Evolutionary conservation across 1,139 yeast genomes (phyloP).

Genomic region (Pichia inconspicua): DNA sequence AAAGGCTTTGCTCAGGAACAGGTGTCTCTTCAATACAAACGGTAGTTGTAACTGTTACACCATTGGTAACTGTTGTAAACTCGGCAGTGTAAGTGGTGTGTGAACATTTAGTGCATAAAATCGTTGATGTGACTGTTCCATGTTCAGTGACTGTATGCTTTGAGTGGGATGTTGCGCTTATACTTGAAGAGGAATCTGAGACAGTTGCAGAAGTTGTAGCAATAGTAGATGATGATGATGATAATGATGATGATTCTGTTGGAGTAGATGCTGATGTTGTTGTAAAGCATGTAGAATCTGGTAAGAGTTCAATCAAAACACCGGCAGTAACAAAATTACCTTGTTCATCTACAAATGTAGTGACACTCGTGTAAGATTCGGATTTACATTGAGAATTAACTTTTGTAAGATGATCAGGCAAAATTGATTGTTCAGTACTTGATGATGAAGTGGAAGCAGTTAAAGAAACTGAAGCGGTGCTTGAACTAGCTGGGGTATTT

Average conservation of each 20-base stretch:
- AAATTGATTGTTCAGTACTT: background rate
- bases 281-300: background rate
- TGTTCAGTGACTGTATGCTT: background rate
- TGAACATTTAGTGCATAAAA: slow-evolving; percentile 3
- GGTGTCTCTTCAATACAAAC: slow-evolving; percentile 8
- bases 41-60: slow-evolving; percentile 5
- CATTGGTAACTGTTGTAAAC: slow-evolving; percentile 7
- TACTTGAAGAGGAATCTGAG: background rate
- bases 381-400: background rate
- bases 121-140: slow-evolving; percentile 3
- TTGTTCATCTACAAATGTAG: background rate
- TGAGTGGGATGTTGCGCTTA: background rate
- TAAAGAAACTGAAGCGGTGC: no score
- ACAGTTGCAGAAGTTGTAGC: background rate
- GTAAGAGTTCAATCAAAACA: background rate
- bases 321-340: background rate
- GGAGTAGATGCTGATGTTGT: no score
- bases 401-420: background rate
- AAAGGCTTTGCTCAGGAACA: background rate
- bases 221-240: background rate
- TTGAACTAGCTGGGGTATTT: no score
- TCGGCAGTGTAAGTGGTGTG: slow-evolving; percentile 4
- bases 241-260: background rate
- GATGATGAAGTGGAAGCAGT: background rate
- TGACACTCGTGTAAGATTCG: background rate